Evolutionary conservation across 371 early-diverging fungal species (phyloP), one percentile per base, ranked within the genome.

Genomic region (Blakeslea trispora): DNA sequence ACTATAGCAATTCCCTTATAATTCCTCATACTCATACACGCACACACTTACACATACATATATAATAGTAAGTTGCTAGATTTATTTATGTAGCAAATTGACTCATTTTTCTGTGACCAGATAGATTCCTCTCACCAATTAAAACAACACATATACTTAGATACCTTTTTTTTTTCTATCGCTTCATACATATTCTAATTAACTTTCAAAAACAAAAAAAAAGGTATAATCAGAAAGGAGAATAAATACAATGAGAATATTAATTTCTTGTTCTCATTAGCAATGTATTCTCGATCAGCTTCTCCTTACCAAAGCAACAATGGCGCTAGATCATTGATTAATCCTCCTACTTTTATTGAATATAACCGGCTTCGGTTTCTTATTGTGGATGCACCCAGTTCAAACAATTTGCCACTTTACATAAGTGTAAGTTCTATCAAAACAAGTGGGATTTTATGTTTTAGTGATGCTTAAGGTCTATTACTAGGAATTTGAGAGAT

Each of bases 321-420:
- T 8, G 44, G 61, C n/a, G 40, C 31, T 15, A 59, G 77, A 45
- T 55, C 72, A 31, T 53, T 77, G 54, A 79, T 79, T 59, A 76
- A 79, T 42, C 75, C 80, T 42, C 80, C 80, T 31, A 79, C 77
- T 6, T 70, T 59, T 57, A 72, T 79, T 37, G 80, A 79, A 61
- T 69, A 74, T 44, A 70, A 72, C 37, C 64, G 57, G 18, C 50
- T 71, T 24, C 75, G 77, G 21, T 79, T 79, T 43, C 46, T 79
- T 45, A 79, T 79, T 53, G 80, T 79, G 14, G 80, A 79, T 59
- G 77, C 80, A 44, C 80, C 80, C 14, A 74, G 75, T 50, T 74
- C 69, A 24, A 79, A 72, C 34, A 79, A 74, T 47, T 57, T 79
- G 7, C 80, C 80, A 7, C 55, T 76, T 14, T 79, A 79, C 48